Conservation (phyloP, 1,139 yeast genomes). For the Zygoascus sp. region DNA sequence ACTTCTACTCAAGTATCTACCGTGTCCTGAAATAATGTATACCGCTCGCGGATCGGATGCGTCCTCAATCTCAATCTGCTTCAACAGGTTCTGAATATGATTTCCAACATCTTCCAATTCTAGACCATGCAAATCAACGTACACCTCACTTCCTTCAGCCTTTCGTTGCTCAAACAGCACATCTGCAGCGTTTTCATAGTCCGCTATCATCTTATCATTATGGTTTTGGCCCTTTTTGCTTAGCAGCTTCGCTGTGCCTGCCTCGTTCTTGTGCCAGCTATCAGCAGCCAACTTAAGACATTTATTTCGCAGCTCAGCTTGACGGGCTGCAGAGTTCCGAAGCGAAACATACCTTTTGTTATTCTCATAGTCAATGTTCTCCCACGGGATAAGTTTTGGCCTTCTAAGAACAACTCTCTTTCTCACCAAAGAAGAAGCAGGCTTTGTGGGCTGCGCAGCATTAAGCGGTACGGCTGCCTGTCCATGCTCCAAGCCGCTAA, state of each 20-base stretch:
- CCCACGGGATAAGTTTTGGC: constrained; percentile 39
- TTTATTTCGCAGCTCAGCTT: constrained; percentile 36
- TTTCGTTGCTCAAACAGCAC: constrained; percentile 26
- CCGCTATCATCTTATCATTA: constrained; percentile 29
- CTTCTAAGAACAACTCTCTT: constrained; percentile 23
- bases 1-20: constrained; percentile 26
- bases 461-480: background rate
- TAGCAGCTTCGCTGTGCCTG: constrained; percentile 36
- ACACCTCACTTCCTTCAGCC: constrained; percentile 28
- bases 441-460: background rate
- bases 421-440: constrained; percentile 19
- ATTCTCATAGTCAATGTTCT: constrained; percentile 22
- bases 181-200: constrained; percentile 27
- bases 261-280: constrained; percentile 37
- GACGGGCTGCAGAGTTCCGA: constrained; percentile 27
- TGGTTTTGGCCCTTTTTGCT: constrained; percentile 37
- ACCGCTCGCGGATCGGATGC: constrained; percentile 28
- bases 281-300: constrained; percentile 38
- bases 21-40: constrained; percentile 35
- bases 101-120: constrained; percentile 38
- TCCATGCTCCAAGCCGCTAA: background rate
- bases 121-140: constrained; percentile 40
- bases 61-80: constrained; percentile 26
- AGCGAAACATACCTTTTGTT: constrained; percentile 28
- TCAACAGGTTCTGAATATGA: constrained; percentile 27